Conservation (phyloP, 352 stramenopile genomes). For the Globisporangium iwayamae region DNA sequence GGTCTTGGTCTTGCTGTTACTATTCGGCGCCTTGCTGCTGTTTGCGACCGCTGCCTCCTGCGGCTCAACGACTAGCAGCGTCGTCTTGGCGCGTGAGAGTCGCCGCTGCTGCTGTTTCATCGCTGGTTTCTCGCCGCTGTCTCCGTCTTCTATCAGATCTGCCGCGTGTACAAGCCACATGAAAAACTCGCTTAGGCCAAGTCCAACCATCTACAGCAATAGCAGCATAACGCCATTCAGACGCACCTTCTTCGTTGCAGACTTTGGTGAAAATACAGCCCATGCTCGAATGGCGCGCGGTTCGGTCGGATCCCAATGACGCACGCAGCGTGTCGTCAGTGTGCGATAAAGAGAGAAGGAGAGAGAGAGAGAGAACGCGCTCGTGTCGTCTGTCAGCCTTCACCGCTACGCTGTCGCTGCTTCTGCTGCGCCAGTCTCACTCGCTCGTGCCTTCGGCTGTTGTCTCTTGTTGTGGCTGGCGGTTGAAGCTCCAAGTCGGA, state of each 20-base stretch:
- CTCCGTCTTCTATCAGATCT: conserved; percentile 15
- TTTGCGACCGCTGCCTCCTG: conserved; percentile 6
- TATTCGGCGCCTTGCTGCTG: conserved; percentile 11
- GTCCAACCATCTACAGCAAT: background rate
- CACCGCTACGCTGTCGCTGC: background rate
- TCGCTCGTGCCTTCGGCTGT: background rate
- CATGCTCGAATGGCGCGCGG: conserved; percentile 10
- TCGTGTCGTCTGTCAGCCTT: background rate
- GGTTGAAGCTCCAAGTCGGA: background rate
- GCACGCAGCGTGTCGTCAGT: background rate
- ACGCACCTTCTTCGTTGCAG: conserved; percentile 16
- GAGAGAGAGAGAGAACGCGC: background rate
- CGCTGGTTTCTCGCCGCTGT: conserved; percentile 9
- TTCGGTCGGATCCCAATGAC: background rate
- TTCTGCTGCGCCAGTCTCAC: background rate
- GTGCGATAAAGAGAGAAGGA: background rate
- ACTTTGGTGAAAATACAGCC: conserved; percentile 22
- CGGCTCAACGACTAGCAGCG: conserved; percentile 30
- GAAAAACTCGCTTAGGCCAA: background rate
- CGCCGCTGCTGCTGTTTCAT: conserved; percentile 13
- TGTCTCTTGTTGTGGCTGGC: background rate
- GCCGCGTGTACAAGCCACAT: no score
- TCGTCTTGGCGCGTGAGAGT: conserved; percentile 38
- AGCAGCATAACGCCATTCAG: background rate
- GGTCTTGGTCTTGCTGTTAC: background rate